Evolutionary conservation across 768 basidiomycete genomes (phyloP).

Genomic region (Tricholoma matsutake): DNA sequence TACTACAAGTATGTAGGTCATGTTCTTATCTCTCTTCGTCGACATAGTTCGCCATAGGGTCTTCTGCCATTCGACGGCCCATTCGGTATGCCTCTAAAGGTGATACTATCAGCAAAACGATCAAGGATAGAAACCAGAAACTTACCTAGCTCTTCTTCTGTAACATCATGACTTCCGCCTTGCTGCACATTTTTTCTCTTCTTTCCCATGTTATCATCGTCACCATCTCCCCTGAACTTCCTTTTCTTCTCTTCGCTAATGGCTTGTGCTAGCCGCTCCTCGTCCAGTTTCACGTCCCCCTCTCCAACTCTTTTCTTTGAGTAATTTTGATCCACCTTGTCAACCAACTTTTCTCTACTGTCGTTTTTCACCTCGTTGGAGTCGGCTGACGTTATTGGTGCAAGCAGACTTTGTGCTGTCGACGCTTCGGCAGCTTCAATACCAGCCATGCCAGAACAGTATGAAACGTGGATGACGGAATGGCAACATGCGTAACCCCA

Average conservation of each 20-base stretch:
- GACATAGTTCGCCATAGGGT: slow-evolving; percentile 93
- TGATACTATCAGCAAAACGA: slow-evolving; percentile 8
- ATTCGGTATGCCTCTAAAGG: slow-evolving; percentile 87
- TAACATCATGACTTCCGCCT: slow-evolving; percentile 69
- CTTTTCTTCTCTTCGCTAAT: slow-evolving; percentile 80
- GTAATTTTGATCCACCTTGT: slow-evolving; percentile 63
- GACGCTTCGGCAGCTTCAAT: slow-evolving; percentile 79
- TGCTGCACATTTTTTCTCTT: slow-evolving; percentile 51
- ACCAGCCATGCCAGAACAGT: slow-evolving; percentile 86
- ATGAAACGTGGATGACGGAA: slow-evolving; percentile 79
- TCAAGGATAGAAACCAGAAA: slow-evolving; percentile 22
- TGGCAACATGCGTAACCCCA: slow-evolving; percentile 99
- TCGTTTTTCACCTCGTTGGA: slow-evolving; percentile 23
- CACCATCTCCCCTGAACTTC: slow-evolving; percentile 58
- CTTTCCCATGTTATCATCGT: slow-evolving; percentile 57
- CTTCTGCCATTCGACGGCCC: slow-evolving; percentile 69
- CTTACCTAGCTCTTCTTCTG: slow-evolving; percentile 81
- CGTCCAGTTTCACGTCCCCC: slow-evolving; percentile 74
- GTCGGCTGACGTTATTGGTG: slow-evolving; percentile 23
- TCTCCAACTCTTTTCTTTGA: slow-evolving; percentile 81
- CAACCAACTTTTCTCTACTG: slow-evolving; percentile 21
- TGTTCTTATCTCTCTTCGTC: slow-evolving; percentile 44
- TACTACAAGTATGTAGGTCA: no score
- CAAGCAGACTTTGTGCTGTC: slow-evolving; percentile 63
- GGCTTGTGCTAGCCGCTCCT: slow-evolving; percentile 64